Evolutionary conservation across 2,329 filamentous ascomycete genomes (phyloP).

Genomic region (Fusarium albidum): DNA sequence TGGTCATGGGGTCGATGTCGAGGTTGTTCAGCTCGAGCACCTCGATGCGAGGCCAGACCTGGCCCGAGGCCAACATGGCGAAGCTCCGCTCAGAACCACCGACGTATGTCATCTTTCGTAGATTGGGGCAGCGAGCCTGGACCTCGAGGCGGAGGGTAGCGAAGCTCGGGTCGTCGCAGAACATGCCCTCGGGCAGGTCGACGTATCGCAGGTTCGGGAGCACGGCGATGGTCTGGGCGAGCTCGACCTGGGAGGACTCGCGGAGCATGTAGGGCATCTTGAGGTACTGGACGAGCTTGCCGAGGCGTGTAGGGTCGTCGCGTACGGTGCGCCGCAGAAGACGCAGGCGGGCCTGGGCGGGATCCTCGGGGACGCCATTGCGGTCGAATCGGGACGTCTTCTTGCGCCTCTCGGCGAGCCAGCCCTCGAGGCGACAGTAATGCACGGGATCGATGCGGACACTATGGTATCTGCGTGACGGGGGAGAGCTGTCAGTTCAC

Average conservation of each 20-base stretch:
- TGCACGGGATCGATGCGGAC: conserved; percentile 94
- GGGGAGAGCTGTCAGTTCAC: conserved; percentile 19
- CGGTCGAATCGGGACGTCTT: conserved; percentile 76
- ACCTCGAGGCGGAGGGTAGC: conserved; percentile 82
- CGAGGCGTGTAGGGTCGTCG: conserved; percentile 75
- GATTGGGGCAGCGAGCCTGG: conserved; percentile 80
- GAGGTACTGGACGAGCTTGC: conserved; percentile 76
- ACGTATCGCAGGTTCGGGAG: conserved; percentile 87
- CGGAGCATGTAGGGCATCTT: conserved; percentile 96
- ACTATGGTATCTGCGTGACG: conserved; percentile 75
- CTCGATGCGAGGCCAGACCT: conserved; percentile 74
- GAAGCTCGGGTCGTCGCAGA: conserved; percentile 79
- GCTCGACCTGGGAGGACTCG: conserved; percentile 82
- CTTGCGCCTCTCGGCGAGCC: conserved; percentile 81
- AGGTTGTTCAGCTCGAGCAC: conserved; percentile 75
- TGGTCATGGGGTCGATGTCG: conserved; percentile 72
- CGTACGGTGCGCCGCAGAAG: conserved; percentile 84
- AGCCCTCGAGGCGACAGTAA: conserved; percentile 88
- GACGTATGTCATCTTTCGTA: conserved; percentile 89
- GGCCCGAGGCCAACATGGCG: conserved; percentile 70
- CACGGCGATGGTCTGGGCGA: conserved; percentile 86
- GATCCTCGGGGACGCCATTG: conserved; percentile 83
- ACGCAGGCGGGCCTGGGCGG: conserved; percentile 76
- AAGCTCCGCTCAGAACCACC: conserved; percentile 81
- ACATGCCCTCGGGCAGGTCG: conserved; percentile 89